Conservation (phyloP, 2,329 filamentous ascomycete genomes). For the Alternaria novae-zelandiae region DNA sequence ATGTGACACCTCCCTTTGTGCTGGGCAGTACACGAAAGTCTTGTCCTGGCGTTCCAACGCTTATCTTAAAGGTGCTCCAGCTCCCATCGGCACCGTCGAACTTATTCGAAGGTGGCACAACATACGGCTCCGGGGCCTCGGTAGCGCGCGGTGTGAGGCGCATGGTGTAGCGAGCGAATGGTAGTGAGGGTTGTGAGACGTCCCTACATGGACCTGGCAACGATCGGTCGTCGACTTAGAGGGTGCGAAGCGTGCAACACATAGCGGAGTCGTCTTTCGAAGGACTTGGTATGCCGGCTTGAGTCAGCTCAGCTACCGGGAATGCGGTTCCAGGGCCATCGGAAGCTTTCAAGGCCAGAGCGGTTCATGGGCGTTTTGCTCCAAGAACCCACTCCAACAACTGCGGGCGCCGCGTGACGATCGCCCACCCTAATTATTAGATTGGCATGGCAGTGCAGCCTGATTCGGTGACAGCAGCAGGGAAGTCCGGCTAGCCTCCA, state of each 20-base stretch:
- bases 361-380: neutral
- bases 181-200: neutral
- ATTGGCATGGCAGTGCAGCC: neutral
- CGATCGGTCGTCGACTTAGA: neutral
- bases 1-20: conserved; percentile 40
- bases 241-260: neutral
- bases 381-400: neutral
- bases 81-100: conserved; percentile 52
- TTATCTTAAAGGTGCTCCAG: conserved; percentile 53
- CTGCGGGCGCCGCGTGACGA: neutral
- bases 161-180: conserved; percentile 26
- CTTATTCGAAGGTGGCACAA: conserved; percentile 39
- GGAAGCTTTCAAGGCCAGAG: neutral
- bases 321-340: neutral
- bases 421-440: conserved; percentile 10
- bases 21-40: conserved; percentile 47
- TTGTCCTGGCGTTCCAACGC: conserved; percentile 49
- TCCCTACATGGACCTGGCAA: neutral
- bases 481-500: conserved; percentile 1
- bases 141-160: conserved; percentile 25
- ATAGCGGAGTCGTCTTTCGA: conserved; percentile 1
- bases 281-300: neutral
- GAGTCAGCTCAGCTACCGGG: neutral
- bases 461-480: conserved; percentile 7
- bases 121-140: conserved; percentile 33